phyloP scores from a whole-genome alignment of 495 filamentous ascomycete species.

The Aspergillus baeticus region DNA sequence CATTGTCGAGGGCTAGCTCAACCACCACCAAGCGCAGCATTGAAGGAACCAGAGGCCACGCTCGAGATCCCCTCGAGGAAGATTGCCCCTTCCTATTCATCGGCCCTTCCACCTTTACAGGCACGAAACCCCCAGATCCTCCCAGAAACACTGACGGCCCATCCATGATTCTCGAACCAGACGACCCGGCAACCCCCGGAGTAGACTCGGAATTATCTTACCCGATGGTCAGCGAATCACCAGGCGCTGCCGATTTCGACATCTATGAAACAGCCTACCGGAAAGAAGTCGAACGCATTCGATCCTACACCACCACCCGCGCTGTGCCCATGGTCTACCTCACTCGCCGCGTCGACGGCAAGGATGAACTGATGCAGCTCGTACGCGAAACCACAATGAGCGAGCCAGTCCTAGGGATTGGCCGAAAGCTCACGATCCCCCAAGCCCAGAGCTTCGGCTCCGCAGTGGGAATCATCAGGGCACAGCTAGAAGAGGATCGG shows the following conservation, averaged over 20 bases:
- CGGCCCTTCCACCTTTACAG: constrained; percentile 55
- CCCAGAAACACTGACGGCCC: constrained; percentile 10
- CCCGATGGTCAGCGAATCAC: constrained; percentile 73
- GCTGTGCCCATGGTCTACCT: constrained; percentile 52
- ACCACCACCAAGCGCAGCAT: constrained; percentile 40
- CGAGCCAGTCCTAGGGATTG: constrained; percentile 6
- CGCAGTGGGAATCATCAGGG: constrained; percentile 17
- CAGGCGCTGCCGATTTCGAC: constrained; percentile 74
- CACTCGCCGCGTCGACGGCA: constrained; percentile 58
- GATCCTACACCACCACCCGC: constrained; percentile 33
- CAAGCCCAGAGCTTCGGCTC: constrained; percentile 14
- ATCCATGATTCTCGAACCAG: constrained; percentile 26
- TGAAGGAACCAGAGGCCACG: constrained; percentile 59
- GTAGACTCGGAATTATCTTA: constrained; percentile 16
- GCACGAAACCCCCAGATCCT: constrained; percentile 20
- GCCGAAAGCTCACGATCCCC: constrained; percentile 19
- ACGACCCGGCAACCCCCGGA: constrained; percentile 19
- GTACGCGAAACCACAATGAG: constrained; percentile 24
- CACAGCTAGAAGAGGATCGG: constrained; percentile 18
- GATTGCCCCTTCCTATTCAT: constrained; percentile 71
- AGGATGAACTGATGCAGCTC: constrained; percentile 42
- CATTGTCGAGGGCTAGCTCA: constrained; percentile 37
- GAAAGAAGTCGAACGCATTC: constrained; percentile 74
- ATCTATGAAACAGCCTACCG: constrained; percentile 88
- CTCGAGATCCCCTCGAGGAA: constrained; percentile 60